Base-by-base conservation (phyloP, 768 basidiomycete species). In the Lactarius hengduanensis region DNA sequence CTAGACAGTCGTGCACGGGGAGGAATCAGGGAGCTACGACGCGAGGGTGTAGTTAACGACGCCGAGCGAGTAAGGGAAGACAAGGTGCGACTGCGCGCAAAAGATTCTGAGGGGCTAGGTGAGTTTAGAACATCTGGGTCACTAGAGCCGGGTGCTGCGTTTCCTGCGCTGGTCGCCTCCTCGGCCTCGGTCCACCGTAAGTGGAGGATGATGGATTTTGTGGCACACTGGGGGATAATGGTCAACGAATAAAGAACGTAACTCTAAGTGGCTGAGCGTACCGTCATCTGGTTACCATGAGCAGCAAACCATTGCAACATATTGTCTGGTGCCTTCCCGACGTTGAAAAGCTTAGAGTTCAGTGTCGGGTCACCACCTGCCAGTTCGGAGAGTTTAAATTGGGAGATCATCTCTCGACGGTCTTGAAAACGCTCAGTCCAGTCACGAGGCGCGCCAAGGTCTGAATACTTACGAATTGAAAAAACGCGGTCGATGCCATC, bases 281-380 rank as follows among this genome's bases (percentile, higher is more conserved):
- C 93, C 34, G 94, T 95, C 89, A 95, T 94, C 73, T 91, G 90
- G 5, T 86, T 84, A 0, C 92, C 93, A 70, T 94, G 92, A 1
- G 93, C 92, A 7, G 92, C 92, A 74, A 95, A 94, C 92, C 92
- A 94, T 84, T 94, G 92, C 13, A 94, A 80, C 92, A 92, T 92
- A 74, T 92, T 93, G 72, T 94, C 90, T 32, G 91, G 86, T 0
- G 91, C 91, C 30, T 83, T 74, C 1, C 94, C 94, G 9, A 96
- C 88, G 70, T 92, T 86, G 71, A 85, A 84, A 63, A 96, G 73
- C 72, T 86, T 91, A 1, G 85, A 77, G 66, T 82, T 86, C 71
- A 91, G 72, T 26, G 84, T 78, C 20, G 89, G 87, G 74, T 94
- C 89, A 0, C 83, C 77, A 0, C 77, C 85, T 22, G 87, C 91